These are phyloP conservation scores for Plasmodium cynomolgi DNA, from an alignment of 169 alveolate genomes.

Conservation along the genomic window DNA sequence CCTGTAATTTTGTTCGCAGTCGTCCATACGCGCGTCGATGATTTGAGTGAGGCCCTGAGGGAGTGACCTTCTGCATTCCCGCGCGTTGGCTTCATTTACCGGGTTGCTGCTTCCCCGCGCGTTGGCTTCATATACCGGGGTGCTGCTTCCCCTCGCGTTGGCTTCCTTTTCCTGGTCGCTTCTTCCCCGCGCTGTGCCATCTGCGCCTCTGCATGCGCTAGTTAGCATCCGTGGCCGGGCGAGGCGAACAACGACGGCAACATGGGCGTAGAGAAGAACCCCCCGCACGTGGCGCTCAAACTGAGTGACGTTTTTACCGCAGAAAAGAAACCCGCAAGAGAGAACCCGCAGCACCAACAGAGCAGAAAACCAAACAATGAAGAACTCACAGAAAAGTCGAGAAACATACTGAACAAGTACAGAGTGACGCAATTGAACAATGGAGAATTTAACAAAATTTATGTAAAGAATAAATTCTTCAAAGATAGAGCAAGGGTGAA, in stretches of 20 bases:
- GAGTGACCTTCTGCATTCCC: neutral
- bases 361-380: neutral
- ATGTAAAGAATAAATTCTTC: neutral
- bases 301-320: constrained; percentile 45
- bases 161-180: neutral
- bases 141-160: neutral
- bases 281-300: constrained; percentile 4
- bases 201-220: neutral
- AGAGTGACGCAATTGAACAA: constrained; percentile 35
- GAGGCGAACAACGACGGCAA: neutral
- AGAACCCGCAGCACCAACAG: neutral
- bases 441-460: neutral
- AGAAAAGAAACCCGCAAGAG: neutral
- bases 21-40: neutral
- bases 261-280: constrained; percentile 35
- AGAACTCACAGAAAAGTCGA: constrained; percentile 3
- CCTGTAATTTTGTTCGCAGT: neutral
- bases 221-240: neutral
- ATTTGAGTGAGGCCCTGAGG: neutral
- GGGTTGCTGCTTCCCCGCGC: neutral
- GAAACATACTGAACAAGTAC: constrained; percentile 49
- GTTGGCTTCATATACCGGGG: neutral
- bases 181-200: neutral
- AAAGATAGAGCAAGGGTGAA: neutral
- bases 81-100: neutral